phyloP scores from a whole-genome alignment of 306 rosid species.

The Corylus avellana region DNA sequence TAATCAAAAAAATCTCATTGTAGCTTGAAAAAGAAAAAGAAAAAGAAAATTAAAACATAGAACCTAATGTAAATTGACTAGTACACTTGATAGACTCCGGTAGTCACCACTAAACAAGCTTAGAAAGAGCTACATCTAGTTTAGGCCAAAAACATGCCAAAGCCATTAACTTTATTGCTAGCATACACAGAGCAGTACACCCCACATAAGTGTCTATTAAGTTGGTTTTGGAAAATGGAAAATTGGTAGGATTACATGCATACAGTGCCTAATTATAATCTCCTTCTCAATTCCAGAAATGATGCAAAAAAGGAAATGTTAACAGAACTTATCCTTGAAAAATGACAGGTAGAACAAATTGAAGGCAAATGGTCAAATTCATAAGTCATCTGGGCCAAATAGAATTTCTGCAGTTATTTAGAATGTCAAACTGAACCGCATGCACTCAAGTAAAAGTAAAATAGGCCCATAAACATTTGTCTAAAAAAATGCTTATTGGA shows the following conservation, averaged over 20 bases:
- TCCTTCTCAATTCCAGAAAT: neutral
- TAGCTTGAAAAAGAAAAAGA: neutral
- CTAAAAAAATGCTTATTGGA: neutral
- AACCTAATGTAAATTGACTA: neutral
- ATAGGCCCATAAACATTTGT: neutral
- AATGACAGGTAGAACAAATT: neutral
- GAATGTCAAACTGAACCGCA: neutral
- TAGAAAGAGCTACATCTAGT: neutral
- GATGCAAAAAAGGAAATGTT: neutral
- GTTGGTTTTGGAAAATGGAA: neutral
- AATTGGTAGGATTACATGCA: neutral
- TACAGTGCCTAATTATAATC: neutral
- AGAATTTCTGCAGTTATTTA: neutral
- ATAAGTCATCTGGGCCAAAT: neutral
- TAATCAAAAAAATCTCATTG: neutral
- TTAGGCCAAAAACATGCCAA: neutral
- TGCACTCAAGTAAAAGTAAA: neutral
- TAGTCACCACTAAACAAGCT: neutral
- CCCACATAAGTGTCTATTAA: neutral
- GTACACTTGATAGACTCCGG: neutral
- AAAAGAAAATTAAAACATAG: constrained; percentile 6
- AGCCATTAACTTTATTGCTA: neutral
- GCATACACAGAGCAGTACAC: neutral
- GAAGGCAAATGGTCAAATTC: neutral
- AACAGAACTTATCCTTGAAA: neutral